Percentiles rank a stretch among this genome's conserved stretches.
phyloP scores from a whole-genome alignment of 1,139 yeast genomes.

The Yamadazyma conglobata region DNA sequence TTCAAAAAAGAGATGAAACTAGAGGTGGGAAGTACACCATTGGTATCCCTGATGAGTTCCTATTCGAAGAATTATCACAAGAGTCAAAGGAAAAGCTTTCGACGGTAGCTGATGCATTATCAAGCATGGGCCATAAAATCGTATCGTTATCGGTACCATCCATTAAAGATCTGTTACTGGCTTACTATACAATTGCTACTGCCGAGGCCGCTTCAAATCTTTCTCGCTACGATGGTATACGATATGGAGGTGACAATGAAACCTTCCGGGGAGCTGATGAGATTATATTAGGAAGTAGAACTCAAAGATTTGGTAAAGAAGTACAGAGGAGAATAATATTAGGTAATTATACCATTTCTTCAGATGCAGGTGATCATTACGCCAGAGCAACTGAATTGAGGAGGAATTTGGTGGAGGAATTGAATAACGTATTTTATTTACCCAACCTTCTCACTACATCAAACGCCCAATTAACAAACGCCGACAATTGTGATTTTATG shows the following conservation, averaged over 20 bases:
- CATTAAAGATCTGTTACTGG: slow-evolving; percentile 64
- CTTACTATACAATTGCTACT: slow-evolving; percentile 84
- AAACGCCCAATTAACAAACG: slow-evolving; percentile 4
- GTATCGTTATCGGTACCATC: slow-evolving; percentile 68
- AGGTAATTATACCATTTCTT: slow-evolving; percentile 82
- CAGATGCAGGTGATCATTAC: slow-evolving; percentile 76
- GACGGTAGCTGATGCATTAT: slow-evolving; percentile 38
- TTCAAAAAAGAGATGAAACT: slow-evolving; percentile 5
- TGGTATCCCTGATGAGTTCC: slow-evolving; percentile 72
- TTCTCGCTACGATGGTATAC: slow-evolving; percentile 83
- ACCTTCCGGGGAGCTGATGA: slow-evolving; percentile 26
- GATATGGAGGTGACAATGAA: slow-evolving; percentile 56
- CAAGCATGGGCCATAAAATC: slow-evolving; percentile 52
- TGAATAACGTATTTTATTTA: slow-evolving; percentile 57
- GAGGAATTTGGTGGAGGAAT: slow-evolving; percentile 55
- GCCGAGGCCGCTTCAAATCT: slow-evolving; percentile 94
- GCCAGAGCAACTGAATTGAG: slow-evolving; percentile 72
- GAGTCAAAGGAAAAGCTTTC: slow-evolving; percentile 48
- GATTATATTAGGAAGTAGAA: slow-evolving; percentile 57
- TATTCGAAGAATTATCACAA: slow-evolving; percentile 51
- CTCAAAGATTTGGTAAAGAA: slow-evolving; percentile 69
- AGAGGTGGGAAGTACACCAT: slow-evolving; percentile 33
- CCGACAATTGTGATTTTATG: slow-evolving; percentile 61
- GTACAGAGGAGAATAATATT: slow-evolving; percentile 78
- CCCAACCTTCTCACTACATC: slow-evolving; percentile 40